Conservation (phyloP, 768 basidiomycete genomes). For the Hemileccinum rubropunctum region DNA sequence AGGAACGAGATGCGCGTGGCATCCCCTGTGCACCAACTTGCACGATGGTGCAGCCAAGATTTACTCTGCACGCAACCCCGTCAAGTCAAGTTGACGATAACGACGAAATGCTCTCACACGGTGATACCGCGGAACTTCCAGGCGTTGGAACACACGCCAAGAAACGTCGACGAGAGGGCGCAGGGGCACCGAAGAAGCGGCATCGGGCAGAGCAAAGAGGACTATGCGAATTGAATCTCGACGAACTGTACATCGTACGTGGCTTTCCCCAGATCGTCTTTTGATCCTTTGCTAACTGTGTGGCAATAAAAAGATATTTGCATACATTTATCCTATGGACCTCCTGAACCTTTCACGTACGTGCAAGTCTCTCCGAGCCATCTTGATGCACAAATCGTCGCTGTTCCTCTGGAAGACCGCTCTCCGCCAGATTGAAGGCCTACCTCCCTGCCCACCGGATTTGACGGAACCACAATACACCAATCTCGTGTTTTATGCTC, state of each 20-base stretch:
- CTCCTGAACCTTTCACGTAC: conserved; percentile 39
- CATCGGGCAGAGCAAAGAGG: conserved; percentile 3
- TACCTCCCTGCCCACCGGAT: conserved; percentile 45
- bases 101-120: not conserved
- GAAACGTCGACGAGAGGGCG: conserved; percentile 3
- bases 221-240: conserved; percentile 18
- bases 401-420: conserved; percentile 24
- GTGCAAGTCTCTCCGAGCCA: conserved; percentile 36
- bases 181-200: conserved; percentile 7
- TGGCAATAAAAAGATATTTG: conserved; percentile 35
- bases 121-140: not conserved
- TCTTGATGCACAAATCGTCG: conserved; percentile 35
- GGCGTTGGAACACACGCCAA: not conserved
- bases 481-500: conserved; percentile 35
- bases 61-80: not conserved
- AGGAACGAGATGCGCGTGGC: conserved; percentile 13
- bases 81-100: not conserved
- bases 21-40: conserved; percentile 31
- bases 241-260: conserved; percentile 19
- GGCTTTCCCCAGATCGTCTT: not conserved
- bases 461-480: conserved; percentile 45
- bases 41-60: conserved; percentile 6
- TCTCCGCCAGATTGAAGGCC: conserved; percentile 34
- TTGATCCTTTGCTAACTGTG: not conserved
- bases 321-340: conserved; percentile 36